Conservation (phyloP, 257 asterid species). For the Craterostigma plantagineum region DNA sequence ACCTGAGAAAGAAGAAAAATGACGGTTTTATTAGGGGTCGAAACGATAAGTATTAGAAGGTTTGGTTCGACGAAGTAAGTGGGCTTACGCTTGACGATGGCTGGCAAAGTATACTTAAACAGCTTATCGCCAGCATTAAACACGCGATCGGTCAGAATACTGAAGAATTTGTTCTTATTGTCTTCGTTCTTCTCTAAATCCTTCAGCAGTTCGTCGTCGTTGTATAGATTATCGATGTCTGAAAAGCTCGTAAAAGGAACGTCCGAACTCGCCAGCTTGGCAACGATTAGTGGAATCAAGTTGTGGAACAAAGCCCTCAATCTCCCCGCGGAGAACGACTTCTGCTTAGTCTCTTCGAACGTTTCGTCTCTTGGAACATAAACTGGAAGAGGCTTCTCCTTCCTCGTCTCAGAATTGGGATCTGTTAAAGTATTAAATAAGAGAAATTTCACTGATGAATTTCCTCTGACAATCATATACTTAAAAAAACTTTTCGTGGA, state of each 20-base stretch:
- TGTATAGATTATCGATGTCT: slow-evolving; percentile 34
- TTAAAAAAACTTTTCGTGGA: neutral
- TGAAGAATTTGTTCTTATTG: slow-evolving; percentile 11
- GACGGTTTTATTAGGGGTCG: neutral
- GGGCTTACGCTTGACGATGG: slow-evolving; percentile 26
- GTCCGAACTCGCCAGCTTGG: slow-evolving; percentile 2
- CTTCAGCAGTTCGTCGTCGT: slow-evolving; percentile 21
- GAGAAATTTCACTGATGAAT: neutral
- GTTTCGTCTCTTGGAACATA: slow-evolving; percentile 72
- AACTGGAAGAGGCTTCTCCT: slow-evolving; percentile 16
- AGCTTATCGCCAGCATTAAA: slow-evolving; percentile 43
- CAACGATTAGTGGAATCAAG: slow-evolving; percentile 19
- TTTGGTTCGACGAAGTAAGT: neutral
- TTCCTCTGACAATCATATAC: too few relatives aligned
- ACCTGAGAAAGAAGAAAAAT: slow-evolving; percentile 12
- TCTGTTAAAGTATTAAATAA: slow-evolving; percentile 17
- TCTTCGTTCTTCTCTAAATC: slow-evolving; percentile 19
- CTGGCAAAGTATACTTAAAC: slow-evolving; percentile 36
- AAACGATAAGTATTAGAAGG: neutral
- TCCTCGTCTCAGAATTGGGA: slow-evolving; percentile 35
- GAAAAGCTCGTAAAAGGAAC: slow-evolving; percentile 32
- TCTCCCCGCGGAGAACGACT: slow-evolving; percentile 23
- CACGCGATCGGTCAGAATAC: slow-evolving; percentile 20
- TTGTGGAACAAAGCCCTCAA: slow-evolving; percentile 23
- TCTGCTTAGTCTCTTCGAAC: slow-evolving; percentile 31